Evolutionary conservation across 2,329 filamentous ascomycete species (phyloP).

Genomic region (Xylaria sp.): DNA sequence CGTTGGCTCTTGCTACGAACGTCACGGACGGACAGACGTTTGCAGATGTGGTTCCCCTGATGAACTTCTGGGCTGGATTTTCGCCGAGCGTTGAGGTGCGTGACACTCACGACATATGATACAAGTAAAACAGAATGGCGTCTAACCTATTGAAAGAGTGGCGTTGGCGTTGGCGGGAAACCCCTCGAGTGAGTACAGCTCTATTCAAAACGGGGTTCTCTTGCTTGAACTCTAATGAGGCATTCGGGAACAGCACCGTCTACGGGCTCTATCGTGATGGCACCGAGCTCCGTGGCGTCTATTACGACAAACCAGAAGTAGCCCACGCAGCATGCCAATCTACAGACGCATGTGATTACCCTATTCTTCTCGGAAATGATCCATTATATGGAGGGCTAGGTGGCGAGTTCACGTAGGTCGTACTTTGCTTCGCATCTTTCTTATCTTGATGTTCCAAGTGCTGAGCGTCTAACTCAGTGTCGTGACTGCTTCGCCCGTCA

Average conservation of each 20-base stretch:
- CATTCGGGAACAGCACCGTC: conserved; percentile 41
- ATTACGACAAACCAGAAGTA: conserved; percentile 48
- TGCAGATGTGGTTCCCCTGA: conserved; percentile 44
- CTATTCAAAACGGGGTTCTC: background rate
- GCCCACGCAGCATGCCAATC: conserved; percentile 47
- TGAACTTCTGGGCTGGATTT: conserved; percentile 49
- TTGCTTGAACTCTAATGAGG: background rate
- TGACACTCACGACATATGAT: conserved; percentile 8
- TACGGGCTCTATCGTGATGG: conserved; percentile 48
- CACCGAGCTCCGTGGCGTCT: conserved; percentile 48
- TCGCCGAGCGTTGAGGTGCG: conserved; percentile 45
- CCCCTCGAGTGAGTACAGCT: conserved; percentile 42
- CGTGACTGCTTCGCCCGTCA: conserved; percentile 44
- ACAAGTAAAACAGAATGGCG: background rate
- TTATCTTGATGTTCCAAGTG: background rate
- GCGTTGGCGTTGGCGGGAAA: conserved; percentile 44
- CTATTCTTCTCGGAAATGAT: conserved; percentile 48
- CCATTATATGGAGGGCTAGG: conserved; percentile 47
- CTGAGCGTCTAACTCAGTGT: conserved; percentile 35
- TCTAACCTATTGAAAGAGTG: conserved; percentile 40
- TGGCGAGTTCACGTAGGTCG: conserved; percentile 45
- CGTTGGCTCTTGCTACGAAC: conserved; percentile 43
- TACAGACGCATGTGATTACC: conserved; percentile 47
- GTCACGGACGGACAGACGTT: conserved; percentile 48
- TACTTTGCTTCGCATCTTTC: background rate